phyloP scores from a whole-genome alignment of 257 asterid genomes.

The Salvia splendens region DNA sequence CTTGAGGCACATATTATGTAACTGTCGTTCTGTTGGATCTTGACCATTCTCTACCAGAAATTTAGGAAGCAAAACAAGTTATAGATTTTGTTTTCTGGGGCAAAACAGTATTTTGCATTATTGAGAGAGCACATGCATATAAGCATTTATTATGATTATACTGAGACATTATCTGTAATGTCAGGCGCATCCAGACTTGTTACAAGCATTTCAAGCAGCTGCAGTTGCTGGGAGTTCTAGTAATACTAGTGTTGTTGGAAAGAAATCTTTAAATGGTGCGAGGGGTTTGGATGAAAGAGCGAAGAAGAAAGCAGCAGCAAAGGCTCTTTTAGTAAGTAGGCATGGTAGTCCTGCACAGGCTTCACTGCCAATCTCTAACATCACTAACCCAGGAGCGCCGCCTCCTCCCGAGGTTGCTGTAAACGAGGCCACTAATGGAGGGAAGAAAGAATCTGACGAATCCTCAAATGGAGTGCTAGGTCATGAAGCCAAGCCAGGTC shows the following conservation, averaged over 20 bases:
- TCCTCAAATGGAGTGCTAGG: slow-evolving; percentile 40
- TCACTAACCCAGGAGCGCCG: slow-evolving; percentile 21
- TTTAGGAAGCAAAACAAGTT: too few species aligned
- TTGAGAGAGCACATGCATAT: too few species aligned
- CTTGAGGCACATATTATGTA: too few species aligned
- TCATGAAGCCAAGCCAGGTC: slow-evolving; percentile 34
- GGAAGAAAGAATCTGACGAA: slow-evolving; percentile 43
- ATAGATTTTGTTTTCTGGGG: too few species aligned
- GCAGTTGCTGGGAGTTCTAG: slow-evolving; percentile 45
- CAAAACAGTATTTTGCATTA: too few species aligned
- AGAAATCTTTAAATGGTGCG: slow-evolving; percentile 47
- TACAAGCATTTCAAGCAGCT: slow-evolving; percentile 85
- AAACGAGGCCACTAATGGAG: slow-evolving; percentile 17
- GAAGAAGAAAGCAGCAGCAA: slow-evolving; percentile 90
- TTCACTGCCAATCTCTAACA: slow-evolving; percentile 57
- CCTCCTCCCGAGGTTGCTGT: slow-evolving; percentile 17
- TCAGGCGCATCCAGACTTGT: slow-evolving; percentile 86
- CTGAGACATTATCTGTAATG: not conserved
- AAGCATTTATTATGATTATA: too few species aligned
- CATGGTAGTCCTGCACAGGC: slow-evolving; percentile 65
- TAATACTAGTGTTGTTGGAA: slow-evolving; percentile 39
- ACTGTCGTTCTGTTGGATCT: too few species aligned
- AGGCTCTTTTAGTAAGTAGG: slow-evolving; percentile 70
- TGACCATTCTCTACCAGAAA: too few species aligned
- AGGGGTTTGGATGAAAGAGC: slow-evolving; percentile 87